Base-by-base conservation (phyloP, 352 stramenopile species). In the Thalassiosira gravida region DNA sequence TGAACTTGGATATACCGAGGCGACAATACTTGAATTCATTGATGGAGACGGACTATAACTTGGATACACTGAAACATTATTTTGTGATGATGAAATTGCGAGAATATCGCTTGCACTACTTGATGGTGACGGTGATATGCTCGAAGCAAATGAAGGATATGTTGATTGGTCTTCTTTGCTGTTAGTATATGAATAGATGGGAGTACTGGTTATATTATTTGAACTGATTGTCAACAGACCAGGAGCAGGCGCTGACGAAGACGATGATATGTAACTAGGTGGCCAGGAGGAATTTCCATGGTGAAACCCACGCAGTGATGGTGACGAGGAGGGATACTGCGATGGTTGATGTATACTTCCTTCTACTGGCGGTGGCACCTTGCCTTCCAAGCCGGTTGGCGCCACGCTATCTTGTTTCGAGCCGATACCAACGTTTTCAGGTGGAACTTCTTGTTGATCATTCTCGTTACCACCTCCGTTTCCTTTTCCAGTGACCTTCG, bases 271-370 rank as follows among this genome's bases (percentile, higher is more conserved):
- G n/a, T n/a, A n/a, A n/a, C n/a, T n/a, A n/a, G n/a, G n/a, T n/a
- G n/a, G n/a, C n/a, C n/a, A n/a, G n/a, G n/a, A n/a, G n/a, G n/a
- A n/a, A n/a, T n/a, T n/a, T n/a, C n/a, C n/a, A n/a, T n/a, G n/a
- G n/a, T n/a, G n/a, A n/a, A n/a, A 18, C 39, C 11, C 20, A 49
- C 16, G 39, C 3, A 13, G 20, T 11, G 65, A 66, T 16, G 65
- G 65, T 14, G 56, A 65, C 18, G 53, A 64, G 14, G 65, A 74
- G 7, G 65, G 65, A 44, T 42, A 30, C 11, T 66, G 35, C 32
- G 64, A 46, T 9, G 49, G 49, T 16, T n/a, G n/a, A n/a, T n/a
- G n/a, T n/a, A n/a, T n/a, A n/a, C 35, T 32, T 44, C 42, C 52
- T 20, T 56, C 35, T 22, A 3, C 39, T 29, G 46, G 39, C 8